Base-by-base conservation (phyloP, 208 protist genomes). In the Crithidia acanthocephali region DNA sequence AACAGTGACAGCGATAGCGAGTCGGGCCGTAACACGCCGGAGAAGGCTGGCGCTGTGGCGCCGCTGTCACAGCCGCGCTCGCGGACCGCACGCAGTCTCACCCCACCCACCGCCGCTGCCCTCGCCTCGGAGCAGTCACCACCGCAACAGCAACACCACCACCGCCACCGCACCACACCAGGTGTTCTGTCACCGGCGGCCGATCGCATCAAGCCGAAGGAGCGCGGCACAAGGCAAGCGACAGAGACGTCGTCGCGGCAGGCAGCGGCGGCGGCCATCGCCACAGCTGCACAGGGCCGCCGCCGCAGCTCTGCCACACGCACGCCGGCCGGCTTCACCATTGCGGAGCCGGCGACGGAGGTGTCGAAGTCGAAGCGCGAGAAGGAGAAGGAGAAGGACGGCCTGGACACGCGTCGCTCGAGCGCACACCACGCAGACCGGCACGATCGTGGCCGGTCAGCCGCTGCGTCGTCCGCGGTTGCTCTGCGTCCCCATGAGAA, bases 101-200 rank as follows among this genome's bases (percentile, higher is more conserved):
- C 61, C 30, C 61, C 47, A 30, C 61, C 61, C 4, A 66, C 61
- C 2, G 25, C 61, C 20, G 61, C 44, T 30, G 44, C 45, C 45
- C 45, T 56, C 9, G 59, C 44, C 7, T 65, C 44, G 11, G 59
- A 53, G 42, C 44, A 53, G 37, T 65, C 44, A 18, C 23, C 59
- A 2, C 57, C 40, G 9, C 40, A 25, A 7, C 57, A 45, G 20
- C 13, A 52, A 20, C 57, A 25, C 22, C 33, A 33, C 18, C 57
- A 32, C 44, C 33, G 10, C 13, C 22, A 4, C 3, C 57, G 13
- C 35, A 8, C n/a, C 20, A n/a, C 57, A n/a, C 11, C 37, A 2
- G 22, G 37, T 15, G 37, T 48, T 11, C 57, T 62, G 1, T 62
- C 57, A 20, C 44, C 59, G 13, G 0, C 13, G 1, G 42, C 44